Evolutionary conservation across 306 rosid genomes (phyloP).

Genomic region (barrel medic (Medicago truncatula)): MtrunA17r5.0-ANR NC_053042.1:20604501-20605000

Average conservation of each 20-base stretch:
- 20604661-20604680: not conserved
- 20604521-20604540: slow-evolving; percentile 12
- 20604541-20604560: not conserved
- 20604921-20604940: too few species aligned
- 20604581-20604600: slow-evolving; percentile 3
- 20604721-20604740: not conserved
- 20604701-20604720: not conserved
- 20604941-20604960: too few species aligned
- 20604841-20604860: slow-evolving; percentile 3
- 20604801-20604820: slow-evolving; percentile 22
- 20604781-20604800: not conserved
- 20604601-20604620: not conserved
- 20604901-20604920: too few species aligned
- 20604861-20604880: not conserved
- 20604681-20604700: not conserved
- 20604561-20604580: not conserved
- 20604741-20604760: not conserved
- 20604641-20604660: not conserved
- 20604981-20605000: too few species aligned
- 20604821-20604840: not conserved
- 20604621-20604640: not conserved
- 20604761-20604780: not conserved
- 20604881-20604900: not conserved
- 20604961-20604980: too few species aligned
- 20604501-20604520: not conserved